Conservation (phyloP, 2,329 filamentous ascomycete genomes). For the Meredithiella fracta region DNA sequence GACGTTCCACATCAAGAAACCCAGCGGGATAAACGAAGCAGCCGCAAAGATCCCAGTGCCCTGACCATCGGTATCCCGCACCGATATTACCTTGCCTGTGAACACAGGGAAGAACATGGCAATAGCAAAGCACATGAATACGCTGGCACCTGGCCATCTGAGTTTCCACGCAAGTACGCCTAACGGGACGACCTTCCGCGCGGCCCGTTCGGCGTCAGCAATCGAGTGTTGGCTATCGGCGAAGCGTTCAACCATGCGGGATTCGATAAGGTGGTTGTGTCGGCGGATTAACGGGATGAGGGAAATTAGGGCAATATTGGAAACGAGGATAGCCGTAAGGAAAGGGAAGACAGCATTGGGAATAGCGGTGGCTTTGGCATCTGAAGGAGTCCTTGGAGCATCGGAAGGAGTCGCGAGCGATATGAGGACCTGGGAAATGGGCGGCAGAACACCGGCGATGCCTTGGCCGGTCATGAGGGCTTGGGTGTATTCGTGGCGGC, state of each 20-base stretch:
- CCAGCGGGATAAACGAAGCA: slow-evolving; percentile 71
- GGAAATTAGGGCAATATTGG: slow-evolving; percentile 48
- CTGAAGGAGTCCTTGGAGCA: slow-evolving; percentile 18
- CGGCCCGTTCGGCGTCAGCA: slow-evolving; percentile 35
- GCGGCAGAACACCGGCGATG: slow-evolving; percentile 77
- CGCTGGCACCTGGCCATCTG: slow-evolving; percentile 56
- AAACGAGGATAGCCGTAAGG: slow-evolving; percentile 67
- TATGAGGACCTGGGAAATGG: slow-evolving; percentile 70
- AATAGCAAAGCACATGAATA: slow-evolving; percentile 65
- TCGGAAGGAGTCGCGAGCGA: slow-evolving; percentile 40
- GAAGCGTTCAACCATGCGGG: slow-evolving; percentile 31
- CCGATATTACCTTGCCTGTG: slow-evolving; percentile 47
- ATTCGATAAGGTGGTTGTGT: slow-evolving; percentile 36
- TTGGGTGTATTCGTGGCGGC: slow-evolving; percentile 76
- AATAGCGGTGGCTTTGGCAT: slow-evolving; percentile 23
- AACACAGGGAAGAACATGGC: slow-evolving; percentile 96
- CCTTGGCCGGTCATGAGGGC: slow-evolving; percentile 93
- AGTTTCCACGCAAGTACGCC: slow-evolving; percentile 58
- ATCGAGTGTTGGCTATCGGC: slow-evolving; percentile 33
- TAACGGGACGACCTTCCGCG: slow-evolving; percentile 37
- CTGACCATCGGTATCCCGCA: slow-evolving; percentile 17
- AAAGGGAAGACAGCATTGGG: slow-evolving; percentile 83
- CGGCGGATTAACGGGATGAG: slow-evolving; percentile 58
- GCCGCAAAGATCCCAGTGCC: slow-evolving; percentile 49
- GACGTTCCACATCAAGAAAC: slow-evolving; percentile 83